Percentiles rank a stretch among this genome's conserved stretches.
These are phyloP conservation scores for Choiromyces venosus DNA, from an alignment of 495 filamentous ascomycete species.

Conservation along the genomic window DNA sequence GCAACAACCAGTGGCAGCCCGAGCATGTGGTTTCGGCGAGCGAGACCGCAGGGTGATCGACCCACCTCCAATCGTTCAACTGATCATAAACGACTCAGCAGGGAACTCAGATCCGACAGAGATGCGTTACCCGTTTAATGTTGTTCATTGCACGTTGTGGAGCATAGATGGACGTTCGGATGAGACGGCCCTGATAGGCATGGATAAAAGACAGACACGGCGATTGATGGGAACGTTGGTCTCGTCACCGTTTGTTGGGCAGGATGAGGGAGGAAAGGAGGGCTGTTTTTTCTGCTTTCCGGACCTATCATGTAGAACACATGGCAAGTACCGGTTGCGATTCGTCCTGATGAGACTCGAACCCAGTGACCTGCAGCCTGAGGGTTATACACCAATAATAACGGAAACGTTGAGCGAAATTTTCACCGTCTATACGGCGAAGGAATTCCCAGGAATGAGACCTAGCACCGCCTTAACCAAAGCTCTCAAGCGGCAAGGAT, in stretches of 20 bases:
- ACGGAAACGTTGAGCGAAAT: constrained; percentile 60
- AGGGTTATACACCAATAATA: constrained; percentile 42
- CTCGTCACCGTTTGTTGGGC: constrained; percentile 64
- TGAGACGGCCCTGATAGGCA: constrained; percentile 48
- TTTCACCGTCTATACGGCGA: constrained; percentile 89
- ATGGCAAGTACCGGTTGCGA: constrained; percentile 72
- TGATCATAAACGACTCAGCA: constrained; percentile 63
- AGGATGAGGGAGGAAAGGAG: constrained; percentile 59
- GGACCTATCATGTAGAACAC: constrained; percentile 84
- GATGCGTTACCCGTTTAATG: constrained; percentile 67
- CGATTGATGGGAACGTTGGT: constrained; percentile 75
- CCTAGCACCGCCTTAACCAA: constrained; percentile 65
- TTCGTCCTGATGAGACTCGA: constrained; percentile 83
- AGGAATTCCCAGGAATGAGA: constrained; percentile 93
- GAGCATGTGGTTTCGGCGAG: constrained; percentile 91
- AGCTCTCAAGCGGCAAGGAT: constrained; percentile 65
- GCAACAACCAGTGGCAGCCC: constrained; percentile 83
- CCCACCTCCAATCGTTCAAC: constrained; percentile 88
- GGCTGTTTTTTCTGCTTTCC: constrained; percentile 93
- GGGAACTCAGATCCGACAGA: constrained; percentile 51
- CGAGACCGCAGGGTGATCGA: constrained; percentile 89
- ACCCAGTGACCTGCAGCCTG: constrained; percentile 44
- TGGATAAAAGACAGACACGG: constrained; percentile 57
- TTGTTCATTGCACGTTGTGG: constrained; percentile 77
- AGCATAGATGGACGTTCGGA: constrained; percentile 57